Percentiles rank a stretch among this genome's conserved stretches.
phyloP scores from a whole-genome alignment of 352 stramenopile genomes.

The Phytophthora agathidicida region DNA sequence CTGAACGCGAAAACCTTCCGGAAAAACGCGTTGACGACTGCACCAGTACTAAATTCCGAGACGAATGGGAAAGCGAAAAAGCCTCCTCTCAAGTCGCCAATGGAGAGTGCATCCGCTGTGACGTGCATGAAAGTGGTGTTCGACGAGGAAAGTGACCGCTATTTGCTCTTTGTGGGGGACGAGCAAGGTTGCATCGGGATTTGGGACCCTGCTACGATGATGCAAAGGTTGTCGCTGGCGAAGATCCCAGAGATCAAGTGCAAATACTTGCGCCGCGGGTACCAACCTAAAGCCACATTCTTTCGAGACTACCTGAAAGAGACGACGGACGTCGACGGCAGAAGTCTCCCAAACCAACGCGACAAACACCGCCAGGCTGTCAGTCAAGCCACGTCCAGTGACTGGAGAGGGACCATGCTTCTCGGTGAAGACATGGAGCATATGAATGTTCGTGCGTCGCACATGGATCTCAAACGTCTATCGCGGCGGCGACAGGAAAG shows the following conservation, averaged over 20 bases:
- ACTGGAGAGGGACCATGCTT: constrained; percentile 46
- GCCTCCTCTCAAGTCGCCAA: neutral
- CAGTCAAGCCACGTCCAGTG: constrained; percentile 8
- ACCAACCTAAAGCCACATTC: constrained; percentile 70
- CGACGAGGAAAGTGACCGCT: constrained; percentile 46
- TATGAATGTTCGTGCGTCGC: constrained; percentile 44
- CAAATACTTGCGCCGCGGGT: constrained; percentile 64
- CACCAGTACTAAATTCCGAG: constrained; percentile 6
- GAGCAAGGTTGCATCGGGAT: constrained; percentile 53
- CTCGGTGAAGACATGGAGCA: constrained; percentile 37
- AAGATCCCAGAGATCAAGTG: constrained; percentile 70
- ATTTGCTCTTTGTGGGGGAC: constrained; percentile 68
- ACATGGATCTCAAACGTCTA: constrained; percentile 51
- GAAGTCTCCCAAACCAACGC: constrained; percentile 4
- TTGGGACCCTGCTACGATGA: constrained; percentile 60
- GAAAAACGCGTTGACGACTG: constrained; percentile 28
- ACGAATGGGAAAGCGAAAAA: neutral
- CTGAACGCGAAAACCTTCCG: constrained; percentile 16
- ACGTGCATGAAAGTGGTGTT: constrained; percentile 62
- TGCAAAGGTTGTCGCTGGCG: constrained; percentile 48
- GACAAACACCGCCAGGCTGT: constrained; percentile 32
- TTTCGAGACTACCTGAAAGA: constrained; percentile 62
- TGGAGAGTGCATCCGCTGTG: constrained; percentile 34
- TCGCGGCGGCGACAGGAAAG: constrained; percentile 36
- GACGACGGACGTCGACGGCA: constrained; percentile 3